phyloP scores from a whole-genome alignment of 805 yeast genomes.

The Lipomyces yamadae region DNA sequence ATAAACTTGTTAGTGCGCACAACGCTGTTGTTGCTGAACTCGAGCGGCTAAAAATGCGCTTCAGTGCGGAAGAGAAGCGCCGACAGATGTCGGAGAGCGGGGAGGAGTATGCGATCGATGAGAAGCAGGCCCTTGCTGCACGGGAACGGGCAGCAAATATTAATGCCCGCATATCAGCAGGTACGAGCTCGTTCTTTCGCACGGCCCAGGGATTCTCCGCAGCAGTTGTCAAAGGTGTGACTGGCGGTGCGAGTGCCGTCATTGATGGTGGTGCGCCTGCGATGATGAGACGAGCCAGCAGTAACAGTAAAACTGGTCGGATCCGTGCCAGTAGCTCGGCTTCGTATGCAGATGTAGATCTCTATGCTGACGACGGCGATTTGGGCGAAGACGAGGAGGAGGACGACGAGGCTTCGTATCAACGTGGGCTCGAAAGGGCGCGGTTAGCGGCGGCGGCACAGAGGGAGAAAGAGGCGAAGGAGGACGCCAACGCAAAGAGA shows the following conservation, averaged over 20 bases:
- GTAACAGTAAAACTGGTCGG: background rate
- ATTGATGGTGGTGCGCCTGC: slow-evolving; percentile 23
- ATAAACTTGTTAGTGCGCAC: slow-evolving; percentile 28
- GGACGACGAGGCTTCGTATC: slow-evolving; percentile 23
- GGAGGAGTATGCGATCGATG: slow-evolving; percentile 6
- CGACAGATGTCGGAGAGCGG: slow-evolving; percentile 18
- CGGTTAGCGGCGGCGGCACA: slow-evolving; percentile 9
- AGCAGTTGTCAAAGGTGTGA: slow-evolving; percentile 36
- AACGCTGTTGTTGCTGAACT: slow-evolving; percentile 22
- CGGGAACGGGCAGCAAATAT: slow-evolving; percentile 18
- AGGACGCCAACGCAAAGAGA: slow-evolving; percentile 13
- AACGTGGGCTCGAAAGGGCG: slow-evolving; percentile 20
- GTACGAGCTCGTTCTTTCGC: slow-evolving; percentile 27
- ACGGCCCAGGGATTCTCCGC: slow-evolving; percentile 36
- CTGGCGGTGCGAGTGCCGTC: slow-evolving; percentile 35
- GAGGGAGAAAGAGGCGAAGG: slow-evolving; percentile 7
- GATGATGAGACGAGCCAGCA: slow-evolving; percentile 13
- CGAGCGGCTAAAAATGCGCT: slow-evolving; percentile 23
- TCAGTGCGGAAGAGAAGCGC: slow-evolving; percentile 31
- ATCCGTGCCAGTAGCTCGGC: slow-evolving; percentile 18
- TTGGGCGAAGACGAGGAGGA: slow-evolving; percentile 27
- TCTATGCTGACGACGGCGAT: slow-evolving; percentile 25
- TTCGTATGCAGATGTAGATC: slow-evolving; percentile 34
- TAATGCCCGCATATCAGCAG: slow-evolving; percentile 28
- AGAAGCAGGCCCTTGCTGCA: slow-evolving; percentile 11